Conservation (phyloP, 306 rosid genomes). For the Vicia sativa region DNA sequence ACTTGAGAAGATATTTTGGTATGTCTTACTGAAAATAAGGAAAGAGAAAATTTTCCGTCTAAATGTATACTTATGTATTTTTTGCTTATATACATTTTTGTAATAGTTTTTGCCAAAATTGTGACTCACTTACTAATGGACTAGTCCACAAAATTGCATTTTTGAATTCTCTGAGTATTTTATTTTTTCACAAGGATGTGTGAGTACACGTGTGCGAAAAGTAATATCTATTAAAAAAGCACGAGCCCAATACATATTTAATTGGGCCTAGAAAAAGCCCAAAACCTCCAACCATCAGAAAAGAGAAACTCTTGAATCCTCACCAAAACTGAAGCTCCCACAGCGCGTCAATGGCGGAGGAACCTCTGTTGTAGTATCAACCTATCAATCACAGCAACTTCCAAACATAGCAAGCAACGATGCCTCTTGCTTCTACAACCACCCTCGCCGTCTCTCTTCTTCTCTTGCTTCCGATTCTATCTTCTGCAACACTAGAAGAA, state of each 20-base stretch:
- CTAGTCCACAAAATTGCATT: too few relatives aligned
- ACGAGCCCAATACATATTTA: background rate
- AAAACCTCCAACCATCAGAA: background rate
- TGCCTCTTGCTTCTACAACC: constrained; percentile 43
- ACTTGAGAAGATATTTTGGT: too few relatives aligned
- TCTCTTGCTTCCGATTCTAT: constrained; percentile 31
- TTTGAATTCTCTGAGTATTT: too few relatives aligned
- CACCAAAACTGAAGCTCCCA: constrained; percentile 13
- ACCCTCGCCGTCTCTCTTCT: constrained; percentile 36
- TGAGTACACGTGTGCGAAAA: too few relatives aligned
- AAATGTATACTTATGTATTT: too few relatives aligned
- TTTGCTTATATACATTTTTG: too few relatives aligned
- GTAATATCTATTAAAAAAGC: too few relatives aligned
- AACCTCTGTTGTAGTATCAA: background rate
- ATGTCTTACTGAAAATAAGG: too few relatives aligned
- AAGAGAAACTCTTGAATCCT: background rate
- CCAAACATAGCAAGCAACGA: constrained; percentile 21
- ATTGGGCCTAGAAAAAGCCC: constrained; percentile 2
- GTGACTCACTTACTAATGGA: too few relatives aligned
- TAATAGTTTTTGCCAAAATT: too few relatives aligned
- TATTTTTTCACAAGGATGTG: too few relatives aligned
- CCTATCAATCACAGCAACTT: constrained; percentile 5
- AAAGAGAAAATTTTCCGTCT: too few relatives aligned
- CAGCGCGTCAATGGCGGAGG: constrained; percentile 47
- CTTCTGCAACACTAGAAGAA: constrained; percentile 46